A percentile compares a stretch with the other conserved stretches of the same genome.
phyloP scores from a whole-genome alignment of 163 green algal species.

The Scenedesmus sp. region DNA sequence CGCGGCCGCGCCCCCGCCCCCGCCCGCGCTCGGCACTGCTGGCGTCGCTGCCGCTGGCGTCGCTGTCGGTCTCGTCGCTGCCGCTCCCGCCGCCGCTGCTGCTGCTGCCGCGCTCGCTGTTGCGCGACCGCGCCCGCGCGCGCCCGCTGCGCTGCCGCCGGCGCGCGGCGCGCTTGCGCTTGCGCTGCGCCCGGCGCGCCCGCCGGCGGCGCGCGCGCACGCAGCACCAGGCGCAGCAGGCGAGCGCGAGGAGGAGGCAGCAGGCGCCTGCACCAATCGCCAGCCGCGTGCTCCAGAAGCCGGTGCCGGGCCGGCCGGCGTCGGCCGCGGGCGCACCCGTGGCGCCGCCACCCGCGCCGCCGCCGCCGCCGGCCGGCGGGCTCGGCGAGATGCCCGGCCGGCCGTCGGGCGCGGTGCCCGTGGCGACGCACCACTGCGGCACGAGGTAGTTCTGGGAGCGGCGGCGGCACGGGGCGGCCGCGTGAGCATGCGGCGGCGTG shows the following conservation, averaged over 20 bases:
- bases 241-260: not conserved
- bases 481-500: too few relatives aligned
- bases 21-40: not conserved
- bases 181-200: not conserved
- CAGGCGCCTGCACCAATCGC: not conserved
- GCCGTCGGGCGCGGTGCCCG: not conserved
- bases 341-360: not conserved
- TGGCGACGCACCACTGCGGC: conserved; percentile 11
- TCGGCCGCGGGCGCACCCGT: not conserved
- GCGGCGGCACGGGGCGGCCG: too few relatives aligned
- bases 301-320: not conserved
- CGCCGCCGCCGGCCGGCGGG: not conserved
- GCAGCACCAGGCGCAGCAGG: conserved; percentile 19
- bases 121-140: too few relatives aligned
- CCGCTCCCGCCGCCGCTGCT: not conserved
- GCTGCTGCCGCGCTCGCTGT: not conserved
- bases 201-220: conserved; percentile 3
- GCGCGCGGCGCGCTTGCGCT: conserved; percentile 14
- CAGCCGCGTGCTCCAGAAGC: conserved; percentile 26
- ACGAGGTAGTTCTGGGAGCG: conserved; percentile 10
- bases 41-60: not conserved
- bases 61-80: not conserved
- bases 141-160: not conserved
- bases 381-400: conserved; percentile 15
- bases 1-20: too few relatives aligned